Evolutionary conservation across 805 yeast species (phyloP).

Genomic region (Kockiozyma suomiensis): DNA sequence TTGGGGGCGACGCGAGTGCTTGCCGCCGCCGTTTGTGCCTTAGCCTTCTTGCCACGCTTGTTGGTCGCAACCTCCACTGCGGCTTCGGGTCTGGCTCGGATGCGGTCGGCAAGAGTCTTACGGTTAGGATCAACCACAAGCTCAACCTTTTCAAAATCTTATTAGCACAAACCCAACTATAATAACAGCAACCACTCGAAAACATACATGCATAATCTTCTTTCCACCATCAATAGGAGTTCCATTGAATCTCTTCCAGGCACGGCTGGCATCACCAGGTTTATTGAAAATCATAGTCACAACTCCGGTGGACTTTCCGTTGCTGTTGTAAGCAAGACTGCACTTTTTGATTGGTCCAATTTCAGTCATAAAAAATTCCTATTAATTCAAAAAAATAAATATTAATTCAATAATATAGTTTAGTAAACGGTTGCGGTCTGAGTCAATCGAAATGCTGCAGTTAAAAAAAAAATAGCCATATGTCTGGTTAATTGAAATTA

Average conservation of each 20-base stretch:
- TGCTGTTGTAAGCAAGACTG: conserved; percentile 76
- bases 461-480: not conserved
- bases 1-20: conserved; percentile 32
- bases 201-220: conserved; percentile 60
- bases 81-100: conserved; percentile 26
- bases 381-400: conserved; percentile 33
- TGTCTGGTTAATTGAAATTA: not conserved
- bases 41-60: conserved; percentile 11
- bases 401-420: not conserved
- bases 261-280: conserved; percentile 69
- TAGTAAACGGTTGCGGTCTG: conserved; percentile 11
- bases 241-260: conserved; percentile 83
- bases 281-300: conserved; percentile 81
- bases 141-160: conserved; percentile 53
- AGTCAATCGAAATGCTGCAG: conserved; percentile 8
- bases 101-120: conserved; percentile 34
- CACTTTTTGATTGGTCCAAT: conserved; percentile 81
- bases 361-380: conserved; percentile 88
- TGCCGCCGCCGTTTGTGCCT: conserved; percentile 1
- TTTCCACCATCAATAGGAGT: conserved; percentile 92
- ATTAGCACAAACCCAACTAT: conserved; percentile 10
- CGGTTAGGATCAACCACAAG: conserved; percentile 78
- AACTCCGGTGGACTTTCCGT: conserved; percentile 88
- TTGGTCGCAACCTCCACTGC: conserved; percentile 2
- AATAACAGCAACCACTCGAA: not conserved